Percentiles rank a stretch among this genome's conserved stretches.
Evolutionary conservation across 768 basidiomycete genomes (phyloP).

Genomic region (Lactarius tabidus): DNA sequence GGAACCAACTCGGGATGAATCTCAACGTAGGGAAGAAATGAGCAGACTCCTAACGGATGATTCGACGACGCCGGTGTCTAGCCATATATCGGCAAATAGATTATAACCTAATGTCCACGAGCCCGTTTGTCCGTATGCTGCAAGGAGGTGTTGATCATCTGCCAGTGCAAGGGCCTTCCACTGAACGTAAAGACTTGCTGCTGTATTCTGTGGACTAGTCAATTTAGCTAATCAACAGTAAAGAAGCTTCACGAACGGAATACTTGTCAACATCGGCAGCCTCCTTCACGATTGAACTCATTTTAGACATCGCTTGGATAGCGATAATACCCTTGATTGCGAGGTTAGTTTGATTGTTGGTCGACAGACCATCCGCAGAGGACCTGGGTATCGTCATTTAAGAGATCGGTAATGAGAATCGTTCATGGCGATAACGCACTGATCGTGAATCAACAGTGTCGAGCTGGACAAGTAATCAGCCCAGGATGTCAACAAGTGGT

Average conservation of each 20-base stretch:
- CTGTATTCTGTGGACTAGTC: not conserved
- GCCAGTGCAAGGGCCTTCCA: conserved; percentile 15
- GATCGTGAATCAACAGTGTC: conserved; percentile 50
- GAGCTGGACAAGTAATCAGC: conserved; percentile 33
- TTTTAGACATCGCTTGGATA: conserved; percentile 59
- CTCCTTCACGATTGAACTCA: conserved; percentile 35
- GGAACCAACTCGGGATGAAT: not conserved
- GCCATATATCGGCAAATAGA: conserved; percentile 54
- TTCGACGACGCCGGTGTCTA: conserved; percentile 51
- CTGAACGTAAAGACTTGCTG: conserved; percentile 3
- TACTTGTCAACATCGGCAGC: conserved; percentile 27
- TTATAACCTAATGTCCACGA: conserved; percentile 64
- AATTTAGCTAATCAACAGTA: not conserved
- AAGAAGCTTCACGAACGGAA: conserved; percentile 25
- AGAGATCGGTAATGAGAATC: conserved; percentile 27
- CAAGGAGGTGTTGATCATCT: conserved; percentile 8
- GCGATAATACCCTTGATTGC: conserved; percentile 70
- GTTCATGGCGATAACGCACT: conserved; percentile 47
- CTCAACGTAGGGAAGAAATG: not conserved
- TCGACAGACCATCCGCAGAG: conserved; percentile 12
- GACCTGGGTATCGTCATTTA: conserved; percentile 13
- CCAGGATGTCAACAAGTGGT: conserved; percentile 32
- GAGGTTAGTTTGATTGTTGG: conserved; percentile 60
- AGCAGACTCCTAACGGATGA: conserved; percentile 10
- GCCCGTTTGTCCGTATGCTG: conserved; percentile 5